Evolutionary conservation across 257 asterid genomes (phyloP).

Genomic region (Solanum pimpinellifolium): DNA sequence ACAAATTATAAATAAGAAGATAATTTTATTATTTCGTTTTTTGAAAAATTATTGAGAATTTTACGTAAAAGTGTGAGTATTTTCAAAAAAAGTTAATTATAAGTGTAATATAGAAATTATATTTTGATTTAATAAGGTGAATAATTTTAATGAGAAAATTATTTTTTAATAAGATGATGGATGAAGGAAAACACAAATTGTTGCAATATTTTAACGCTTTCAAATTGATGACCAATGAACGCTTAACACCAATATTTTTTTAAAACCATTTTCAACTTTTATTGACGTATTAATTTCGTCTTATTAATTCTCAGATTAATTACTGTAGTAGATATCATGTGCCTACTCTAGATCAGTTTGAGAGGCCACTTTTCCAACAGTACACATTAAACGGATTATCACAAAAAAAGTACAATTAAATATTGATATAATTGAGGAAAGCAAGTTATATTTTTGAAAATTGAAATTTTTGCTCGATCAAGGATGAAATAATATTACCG

Average conservation of each 20-base stretch:
- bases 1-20: too few species aligned
- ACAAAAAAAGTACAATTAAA: neutral
- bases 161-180: too few species aligned
- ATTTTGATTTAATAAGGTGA: too few species aligned
- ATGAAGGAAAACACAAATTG: neutral
- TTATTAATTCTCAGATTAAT: neutral
- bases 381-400: neutral
- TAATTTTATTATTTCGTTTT: too few species aligned
- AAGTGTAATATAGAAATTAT: too few species aligned
- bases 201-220: neutral
- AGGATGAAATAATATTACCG: too few species aligned
- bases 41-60: too few species aligned
- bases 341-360: neutral
- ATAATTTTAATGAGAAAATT: too few species aligned
- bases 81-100: too few species aligned
- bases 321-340: neutral
- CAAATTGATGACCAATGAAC: neutral
- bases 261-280: neutral
- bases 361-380: neutral
- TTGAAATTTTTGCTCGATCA: neutral
- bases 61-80: too few species aligned
- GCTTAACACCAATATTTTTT: neutral
- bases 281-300: neutral
- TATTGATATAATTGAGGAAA: neutral
- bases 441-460: neutral